Evolutionary conservation across 306 rosid genomes (phyloP).

Genomic region (Quercus alba): DNA sequence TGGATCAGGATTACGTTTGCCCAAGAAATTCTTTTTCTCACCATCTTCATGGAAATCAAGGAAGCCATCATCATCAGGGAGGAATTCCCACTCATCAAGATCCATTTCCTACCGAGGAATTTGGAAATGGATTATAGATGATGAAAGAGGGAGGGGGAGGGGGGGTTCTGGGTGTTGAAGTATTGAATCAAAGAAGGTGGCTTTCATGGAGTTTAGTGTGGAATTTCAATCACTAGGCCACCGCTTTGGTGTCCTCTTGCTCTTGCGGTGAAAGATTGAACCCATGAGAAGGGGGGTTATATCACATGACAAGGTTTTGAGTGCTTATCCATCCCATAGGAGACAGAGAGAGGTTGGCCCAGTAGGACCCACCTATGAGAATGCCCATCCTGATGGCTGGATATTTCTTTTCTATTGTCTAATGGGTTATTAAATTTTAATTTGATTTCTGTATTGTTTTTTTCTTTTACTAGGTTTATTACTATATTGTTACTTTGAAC

Average conservation of each 20-base stretch:
- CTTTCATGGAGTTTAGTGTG: slow-evolving; percentile 47
- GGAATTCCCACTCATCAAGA: slow-evolving; percentile 70
- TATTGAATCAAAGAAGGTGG: slow-evolving; percentile 44
- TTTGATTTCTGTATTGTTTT: not conserved
- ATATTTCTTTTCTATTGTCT: slow-evolving; percentile 18
- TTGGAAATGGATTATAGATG: slow-evolving; percentile 5
- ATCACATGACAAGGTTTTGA: not conserved
- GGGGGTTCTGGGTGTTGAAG: not conserved
- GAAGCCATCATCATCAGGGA: slow-evolving; percentile 58
- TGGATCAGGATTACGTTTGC: slow-evolving; percentile 29
- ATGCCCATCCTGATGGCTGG: slow-evolving; percentile 25
- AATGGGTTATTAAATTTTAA: slow-evolving; percentile 1
- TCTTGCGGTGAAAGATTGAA: slow-evolving; percentile 26
- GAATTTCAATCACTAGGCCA: slow-evolving; percentile 22
- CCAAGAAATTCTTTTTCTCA: slow-evolving; percentile 28
- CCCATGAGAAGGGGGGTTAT: not conserved
- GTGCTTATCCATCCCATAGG: slow-evolving; percentile 39
- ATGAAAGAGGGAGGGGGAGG: not conserved
- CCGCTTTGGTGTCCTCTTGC: slow-evolving; percentile 22
- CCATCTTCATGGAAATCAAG: slow-evolving; percentile 52
- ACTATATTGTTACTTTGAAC: slow-evolving; percentile 19
- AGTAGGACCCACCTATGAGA: slow-evolving; percentile 19
- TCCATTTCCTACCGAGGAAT: slow-evolving; percentile 44
- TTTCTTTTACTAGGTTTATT: not conserved
- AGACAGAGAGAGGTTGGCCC: slow-evolving; percentile 28